These are phyloP conservation scores for Zygosaccharomyces pseudorouxii DNA, from an alignment of 805 yeast genomes.

Conservation along the genomic window DNA sequence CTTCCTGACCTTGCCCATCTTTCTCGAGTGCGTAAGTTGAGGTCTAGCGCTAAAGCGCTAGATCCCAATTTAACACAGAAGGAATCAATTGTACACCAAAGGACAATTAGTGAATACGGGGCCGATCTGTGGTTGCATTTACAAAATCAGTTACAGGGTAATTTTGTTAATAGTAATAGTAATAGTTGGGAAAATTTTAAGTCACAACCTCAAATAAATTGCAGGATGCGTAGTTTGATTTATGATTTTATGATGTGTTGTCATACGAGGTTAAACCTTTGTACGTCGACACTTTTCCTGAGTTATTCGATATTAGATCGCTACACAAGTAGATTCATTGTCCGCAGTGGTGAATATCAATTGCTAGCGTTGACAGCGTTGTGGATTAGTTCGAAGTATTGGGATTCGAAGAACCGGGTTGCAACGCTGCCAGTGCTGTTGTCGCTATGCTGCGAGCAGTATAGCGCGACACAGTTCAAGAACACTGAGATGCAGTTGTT, in stretches of 20 bases:
- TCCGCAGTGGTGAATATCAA: conserved; percentile 78
- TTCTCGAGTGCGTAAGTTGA: conserved; percentile 22
- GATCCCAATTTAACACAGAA: conserved; percentile 38
- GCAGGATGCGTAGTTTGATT: conserved; percentile 64
- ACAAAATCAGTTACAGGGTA: conserved; percentile 30
- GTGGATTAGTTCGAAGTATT: conserved; percentile 83
- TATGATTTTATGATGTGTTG: conserved; percentile 78
- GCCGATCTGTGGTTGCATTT: conserved; percentile 39
- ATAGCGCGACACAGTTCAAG: conserved; percentile 51
- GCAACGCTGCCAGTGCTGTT: conserved; percentile 50
- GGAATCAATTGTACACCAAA: conserved; percentile 46
- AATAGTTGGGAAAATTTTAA: conserved; percentile 31
- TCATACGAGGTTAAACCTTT: conserved; percentile 57
- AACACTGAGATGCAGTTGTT: conserved; percentile 68
- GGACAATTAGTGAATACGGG: conserved; percentile 43
- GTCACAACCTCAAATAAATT: conserved; percentile 40
- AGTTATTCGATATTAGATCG: conserved; percentile 75
- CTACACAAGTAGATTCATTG: conserved; percentile 76
- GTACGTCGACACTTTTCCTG: conserved; percentile 59
- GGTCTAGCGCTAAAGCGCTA: conserved; percentile 18
- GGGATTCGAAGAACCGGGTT: conserved; percentile 62
- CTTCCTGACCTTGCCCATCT: conserved; percentile 13
- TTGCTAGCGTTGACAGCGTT: conserved; percentile 79
- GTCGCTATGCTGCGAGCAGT: conserved; percentile 55
- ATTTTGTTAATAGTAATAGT: conserved; percentile 8